A percentile compares a stretch with the other conserved stretches of the same genome.
These are phyloP conservation scores for Termitomyces sp. DNA, from an alignment of 768 basidiomycete species.

Conservation along the genomic window DNA sequence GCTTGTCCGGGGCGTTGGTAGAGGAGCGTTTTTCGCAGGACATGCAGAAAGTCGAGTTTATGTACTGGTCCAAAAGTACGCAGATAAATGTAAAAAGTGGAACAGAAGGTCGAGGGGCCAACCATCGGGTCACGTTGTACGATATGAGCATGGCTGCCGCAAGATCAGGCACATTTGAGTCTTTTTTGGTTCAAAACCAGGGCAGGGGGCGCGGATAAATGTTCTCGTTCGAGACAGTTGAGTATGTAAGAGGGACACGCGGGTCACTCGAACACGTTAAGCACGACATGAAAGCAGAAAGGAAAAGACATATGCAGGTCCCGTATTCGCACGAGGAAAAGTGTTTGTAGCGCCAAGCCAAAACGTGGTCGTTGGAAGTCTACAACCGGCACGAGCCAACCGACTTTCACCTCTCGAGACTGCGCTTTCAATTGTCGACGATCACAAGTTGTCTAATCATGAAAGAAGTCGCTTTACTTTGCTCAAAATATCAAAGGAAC, in stretches of 20 bases:
- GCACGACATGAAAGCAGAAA: background rate
- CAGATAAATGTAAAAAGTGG: background rate
- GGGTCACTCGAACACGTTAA: background rate
- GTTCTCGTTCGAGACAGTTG: background rate
- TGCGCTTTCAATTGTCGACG: background rate
- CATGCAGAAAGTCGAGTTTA: background rate
- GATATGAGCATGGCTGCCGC: background rate
- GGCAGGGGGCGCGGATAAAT: background rate
- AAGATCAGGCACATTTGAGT: background rate
- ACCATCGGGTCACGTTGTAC: conserved; percentile 8
- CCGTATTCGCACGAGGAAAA: background rate
- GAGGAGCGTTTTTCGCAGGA: conserved; percentile 1
- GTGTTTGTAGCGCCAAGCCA: background rate
- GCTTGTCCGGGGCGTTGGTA: background rate
- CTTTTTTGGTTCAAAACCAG: background rate
- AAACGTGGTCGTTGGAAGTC: background rate
- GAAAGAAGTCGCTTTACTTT: no score
- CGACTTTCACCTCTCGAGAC: background rate
- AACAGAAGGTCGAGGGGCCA: background rate
- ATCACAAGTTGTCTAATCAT: no score
- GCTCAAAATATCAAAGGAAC: no score
- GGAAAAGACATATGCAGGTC: background rate
- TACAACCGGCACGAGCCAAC: background rate
- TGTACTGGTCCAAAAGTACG: background rate
- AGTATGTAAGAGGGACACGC: background rate